phyloP scores from a whole-genome alignment of 495 filamentous ascomycete genomes.

The Penicillium angulare region DNA sequence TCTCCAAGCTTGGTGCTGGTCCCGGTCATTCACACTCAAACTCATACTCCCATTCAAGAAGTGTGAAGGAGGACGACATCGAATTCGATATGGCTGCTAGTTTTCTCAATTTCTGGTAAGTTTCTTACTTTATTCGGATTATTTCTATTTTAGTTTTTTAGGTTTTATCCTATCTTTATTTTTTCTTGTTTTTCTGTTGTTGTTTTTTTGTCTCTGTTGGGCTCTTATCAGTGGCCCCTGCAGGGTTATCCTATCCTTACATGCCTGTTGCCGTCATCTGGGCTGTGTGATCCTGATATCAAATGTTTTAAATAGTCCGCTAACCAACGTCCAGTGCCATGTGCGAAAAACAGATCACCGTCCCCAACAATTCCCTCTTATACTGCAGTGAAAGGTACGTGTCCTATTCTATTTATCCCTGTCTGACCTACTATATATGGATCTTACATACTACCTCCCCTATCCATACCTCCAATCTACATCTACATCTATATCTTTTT shows the following conservation, averaged over 20 bases:
- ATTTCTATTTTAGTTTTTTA: slow-evolving; percentile 4
- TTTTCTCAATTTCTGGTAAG: slow-evolving; percentile 67
- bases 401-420: slow-evolving; percentile 12
- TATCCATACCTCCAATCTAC: background rate
- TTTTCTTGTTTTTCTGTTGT: slow-evolving; percentile 8
- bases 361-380: slow-evolving; percentile 59
- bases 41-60: too few species aligned
- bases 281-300: slow-evolving; percentile 1
- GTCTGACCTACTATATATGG: slow-evolving; percentile 3
- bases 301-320: too few species aligned
- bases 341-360: slow-evolving; percentile 66
- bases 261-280: slow-evolving; percentile 26
- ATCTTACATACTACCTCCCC: slow-evolving; percentile 2
- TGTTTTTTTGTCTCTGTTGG: slow-evolving; percentile 5
- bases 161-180: slow-evolving; percentile 4
- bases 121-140: slow-evolving; percentile 8
- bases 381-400: slow-evolving; percentile 57
- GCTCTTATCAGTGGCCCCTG: slow-evolving; percentile 24
- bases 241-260: slow-evolving; percentile 15
- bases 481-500: slow-evolving; percentile 3
- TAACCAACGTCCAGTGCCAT: slow-evolving; percentile 48
- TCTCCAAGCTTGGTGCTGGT: slow-evolving; percentile 42
- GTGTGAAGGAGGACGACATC: slow-evolving; percentile 44
- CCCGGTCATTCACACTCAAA: slow-evolving; percentile 8
- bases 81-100: slow-evolving; percentile 55